These are phyloP conservation scores for Penicillium coprophilum DNA, from an alignment of 495 filamentous ascomycete genomes.

Conservation along the genomic window DNA sequence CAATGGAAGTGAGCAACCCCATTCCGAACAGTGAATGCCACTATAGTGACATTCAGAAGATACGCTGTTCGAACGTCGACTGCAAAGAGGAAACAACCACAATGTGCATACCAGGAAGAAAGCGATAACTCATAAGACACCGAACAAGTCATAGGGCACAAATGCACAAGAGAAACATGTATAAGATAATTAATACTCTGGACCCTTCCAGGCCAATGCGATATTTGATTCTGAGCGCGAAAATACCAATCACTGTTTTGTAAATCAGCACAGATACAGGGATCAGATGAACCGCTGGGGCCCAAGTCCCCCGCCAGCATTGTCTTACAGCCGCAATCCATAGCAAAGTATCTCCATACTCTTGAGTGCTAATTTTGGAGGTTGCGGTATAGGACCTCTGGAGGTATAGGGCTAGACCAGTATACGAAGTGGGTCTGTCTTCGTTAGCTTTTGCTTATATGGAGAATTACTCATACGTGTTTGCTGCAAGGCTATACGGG, in stretches of 20 bases:
- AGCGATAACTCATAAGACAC: slow-evolving; percentile 6
- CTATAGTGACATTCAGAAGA: slow-evolving; percentile 15
- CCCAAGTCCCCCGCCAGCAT: slow-evolving; percentile 9
- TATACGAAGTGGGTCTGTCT: too few species aligned
- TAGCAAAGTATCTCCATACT: slow-evolving; percentile 7
- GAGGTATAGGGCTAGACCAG: too few species aligned
- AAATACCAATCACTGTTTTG: slow-evolving; percentile 12
- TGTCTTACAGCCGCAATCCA: slow-evolving; percentile 16
- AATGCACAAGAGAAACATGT: slow-evolving; percentile 9
- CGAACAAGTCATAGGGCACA: slow-evolving; percentile 7
- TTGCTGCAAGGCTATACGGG: too few species aligned
- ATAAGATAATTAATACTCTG: slow-evolving; percentile 12
- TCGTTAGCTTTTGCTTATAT: too few species aligned
- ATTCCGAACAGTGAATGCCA: slow-evolving; percentile 17
- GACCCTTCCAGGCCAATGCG: slow-evolving; percentile 8
- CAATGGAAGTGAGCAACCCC: slow-evolving; percentile 12
- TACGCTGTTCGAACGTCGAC: slow-evolving; percentile 14
- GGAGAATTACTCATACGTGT: too few species aligned
- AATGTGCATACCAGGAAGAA: slow-evolving; percentile 13
- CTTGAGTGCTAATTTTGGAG: too few species aligned
- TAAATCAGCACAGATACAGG: slow-evolving; percentile 13
- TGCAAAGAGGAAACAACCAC: slow-evolving; percentile 7
- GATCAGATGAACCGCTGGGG: slow-evolving; percentile 13
- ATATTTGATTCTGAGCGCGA: slow-evolving; percentile 8
- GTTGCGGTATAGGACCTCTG: too few species aligned